Base-by-base conservation (phyloP, 1,284 basidiomycete genomes). In the Cerrena zonata region DNA sequence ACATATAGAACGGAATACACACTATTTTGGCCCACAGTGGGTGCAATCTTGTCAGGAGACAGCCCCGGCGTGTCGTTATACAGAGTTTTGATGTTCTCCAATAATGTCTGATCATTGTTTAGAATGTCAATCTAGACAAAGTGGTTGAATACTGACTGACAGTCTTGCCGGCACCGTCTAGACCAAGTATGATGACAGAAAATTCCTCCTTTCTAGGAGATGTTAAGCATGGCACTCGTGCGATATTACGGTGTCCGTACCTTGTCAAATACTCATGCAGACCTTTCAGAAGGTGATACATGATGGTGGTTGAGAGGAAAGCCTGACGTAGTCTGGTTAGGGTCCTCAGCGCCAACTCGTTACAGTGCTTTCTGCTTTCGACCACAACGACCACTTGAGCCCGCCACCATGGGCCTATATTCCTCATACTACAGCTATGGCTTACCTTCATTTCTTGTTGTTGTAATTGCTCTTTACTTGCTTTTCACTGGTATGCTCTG, bases 21-120 rank as follows among this genome's bases (percentile, higher is more conserved):
- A 94, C 93, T 94, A 68, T 96, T 96, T 69, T 96, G 93, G 0
- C 93, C 93, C 2, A 97, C 89, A 0, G 94, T 96, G 0, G 94
- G 94, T 0, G 80, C 91, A 61, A 97, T 95, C 70, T 91, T 94
- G 60, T 91, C 88, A 0, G 92, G 84, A 34, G 87, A 74, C 34
- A 94, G 79, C 0, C 90, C 91, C 0, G 91, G 91, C 0, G 79
- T 82, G 30, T 90, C 83, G 61, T 86, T 94, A 65, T 94, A 96
- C 1, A 90, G 69, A 1, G 88, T 92, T 75, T 95, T 96, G 57
- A 95, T 92, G 69, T 86, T 87, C 73, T 96, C 93, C 38, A 95
- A 74, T 58, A 94, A 74, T 0, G 91, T 94, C 91, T 93, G 27
- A 22, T 44, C 38, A 50, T 53, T 26, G 5, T 5, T 22, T 24